Evolutionary conservation across 495 filamentous ascomycete species (phyloP), one percentile per base, ranked within the genome.

Genomic region (Talaromyces thailandensis): DNA sequence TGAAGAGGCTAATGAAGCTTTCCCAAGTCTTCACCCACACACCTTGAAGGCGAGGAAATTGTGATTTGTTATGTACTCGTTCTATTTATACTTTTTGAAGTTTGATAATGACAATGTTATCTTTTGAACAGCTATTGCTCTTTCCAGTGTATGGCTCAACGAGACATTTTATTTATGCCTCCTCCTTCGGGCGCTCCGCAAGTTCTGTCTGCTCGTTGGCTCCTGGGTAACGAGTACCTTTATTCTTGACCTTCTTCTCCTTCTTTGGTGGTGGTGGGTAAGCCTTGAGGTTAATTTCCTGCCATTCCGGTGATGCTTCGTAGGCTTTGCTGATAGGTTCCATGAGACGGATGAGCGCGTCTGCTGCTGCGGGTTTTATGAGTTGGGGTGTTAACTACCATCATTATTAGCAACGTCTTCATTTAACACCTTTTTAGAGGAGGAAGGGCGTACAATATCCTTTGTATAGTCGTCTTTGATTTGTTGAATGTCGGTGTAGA

Each of bases 251-350:
- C 71, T 87, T 84, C 77, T 92, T 93, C 72, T 87, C 81, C 76
- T 90, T 86, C 78, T 92, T 91, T 60, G 79, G 79, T 3, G 82
- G 81, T 2, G 86, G 80, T 29, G 93, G 93, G 80, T 96, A 96
- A 26, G 93, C 94, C 72, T 90, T 86, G 18, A 77, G 64, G n/a
- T 84, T 82, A 35, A 92, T 85, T 58, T 88, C 88, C 74, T 94
- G 87, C 91, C 90, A 96, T 68, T 93, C 92, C 16, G 76, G 67
- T 0, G 83, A 87, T 3, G 79, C 82, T 62, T 89, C 75, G 75
- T 82, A 97, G 18, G 84, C 86, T 4, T 70, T 80, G 62, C 86
- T 85, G 59, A 98, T 93, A 1, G 93, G 90, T 4, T 78, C 83
- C 60, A 96, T 79, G 18, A 97, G 79, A 12, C 79, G 72, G 62